Conservation (phyloP, 192 early-diverging fungal species). For the Thamnidium elegans region DNA sequence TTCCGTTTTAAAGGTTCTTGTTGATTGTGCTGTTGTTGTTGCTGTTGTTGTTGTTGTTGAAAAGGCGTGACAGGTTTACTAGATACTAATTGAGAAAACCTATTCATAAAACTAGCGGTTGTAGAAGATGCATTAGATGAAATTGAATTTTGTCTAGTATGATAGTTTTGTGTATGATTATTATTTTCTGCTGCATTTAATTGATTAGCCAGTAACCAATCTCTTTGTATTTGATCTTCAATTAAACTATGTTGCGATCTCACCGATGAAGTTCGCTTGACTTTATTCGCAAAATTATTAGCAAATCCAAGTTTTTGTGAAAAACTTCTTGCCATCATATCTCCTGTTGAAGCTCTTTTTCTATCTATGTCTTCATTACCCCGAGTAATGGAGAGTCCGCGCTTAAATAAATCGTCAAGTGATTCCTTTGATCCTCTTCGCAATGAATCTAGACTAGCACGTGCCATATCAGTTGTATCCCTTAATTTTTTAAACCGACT, state of each 20-base stretch:
- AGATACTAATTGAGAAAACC: conserved; percentile 14
- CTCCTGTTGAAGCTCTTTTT: conserved; percentile 19
- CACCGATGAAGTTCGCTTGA: conserved; percentile 10
- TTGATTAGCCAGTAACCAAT: conserved; percentile 7
- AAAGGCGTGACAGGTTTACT: conserved; percentile 6
- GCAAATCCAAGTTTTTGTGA: conserved; percentile 24
- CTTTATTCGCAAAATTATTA: conserved; percentile 8
- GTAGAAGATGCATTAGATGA: background rate
- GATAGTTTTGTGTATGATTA: background rate
- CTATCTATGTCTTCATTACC: background rate
- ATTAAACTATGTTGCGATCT: background rate
- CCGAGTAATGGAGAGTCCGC: conserved; percentile 14
- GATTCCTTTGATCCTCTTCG: conserved; percentile 29
- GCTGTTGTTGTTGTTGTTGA: background rate
- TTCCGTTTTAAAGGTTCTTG: background rate
- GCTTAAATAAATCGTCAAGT: conserved; percentile 28
- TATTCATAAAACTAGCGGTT: background rate
- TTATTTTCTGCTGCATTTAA: background rate
- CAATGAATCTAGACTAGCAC: conserved; percentile 29
- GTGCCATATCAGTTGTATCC: conserved; percentile 29
- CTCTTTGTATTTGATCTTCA: conserved; percentile 8
- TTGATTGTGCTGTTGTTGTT: background rate
- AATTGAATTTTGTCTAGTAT: background rate
- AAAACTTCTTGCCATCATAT: conserved; percentile 9
- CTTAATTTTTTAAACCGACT: conserved; percentile 25